A percentile compares a stretch with the other conserved stretches of the same genome.
These are phyloP conservation scores for Maudiozyma turicensis DNA, from an alignment of 805 yeast species.

Conservation along the genomic window DNA sequence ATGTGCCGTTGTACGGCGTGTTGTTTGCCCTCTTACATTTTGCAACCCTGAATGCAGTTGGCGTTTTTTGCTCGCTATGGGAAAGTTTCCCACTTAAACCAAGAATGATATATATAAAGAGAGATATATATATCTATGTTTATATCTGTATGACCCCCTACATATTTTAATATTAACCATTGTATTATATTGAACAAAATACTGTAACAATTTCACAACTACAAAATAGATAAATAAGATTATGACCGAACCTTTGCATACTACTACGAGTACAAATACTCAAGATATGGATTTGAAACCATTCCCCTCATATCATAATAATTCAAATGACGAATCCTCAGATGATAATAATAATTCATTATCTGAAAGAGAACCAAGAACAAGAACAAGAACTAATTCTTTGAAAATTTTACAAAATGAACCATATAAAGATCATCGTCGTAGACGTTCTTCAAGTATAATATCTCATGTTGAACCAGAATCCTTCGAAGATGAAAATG, in stretches of 20 bases:
- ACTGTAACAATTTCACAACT: too few relatives aligned
- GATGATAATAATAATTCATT: not conserved
- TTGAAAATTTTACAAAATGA: slow-evolving; percentile 11
- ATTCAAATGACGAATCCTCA: too few relatives aligned
- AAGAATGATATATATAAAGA: too few relatives aligned
- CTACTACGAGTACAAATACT: not conserved
- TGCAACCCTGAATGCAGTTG: too few relatives aligned
- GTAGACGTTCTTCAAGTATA: slow-evolving; percentile 80
- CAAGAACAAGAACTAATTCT: slow-evolving; percentile 8
- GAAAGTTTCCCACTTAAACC: too few relatives aligned
- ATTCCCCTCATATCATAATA: slow-evolving; percentile 21
- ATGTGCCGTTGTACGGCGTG: too few relatives aligned
- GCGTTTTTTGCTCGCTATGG: too few relatives aligned
- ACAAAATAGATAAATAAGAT: not conserved
- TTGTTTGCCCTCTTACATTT: too few relatives aligned
- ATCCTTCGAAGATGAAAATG: slow-evolving; percentile 81
- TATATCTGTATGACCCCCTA: too few relatives aligned
- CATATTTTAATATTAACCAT: too few relatives aligned
- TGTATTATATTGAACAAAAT: too few relatives aligned
- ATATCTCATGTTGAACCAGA: slow-evolving; percentile 92
- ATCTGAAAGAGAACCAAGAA: slow-evolving; percentile 1
- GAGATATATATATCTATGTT: too few relatives aligned
- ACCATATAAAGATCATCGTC: slow-evolving; percentile 31
- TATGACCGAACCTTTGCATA: not conserved
- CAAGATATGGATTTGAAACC: slow-evolving; percentile 14